phyloP scores from a whole-genome alignment of 805 yeast genomes.

The Lachancea meyersii region DNA sequence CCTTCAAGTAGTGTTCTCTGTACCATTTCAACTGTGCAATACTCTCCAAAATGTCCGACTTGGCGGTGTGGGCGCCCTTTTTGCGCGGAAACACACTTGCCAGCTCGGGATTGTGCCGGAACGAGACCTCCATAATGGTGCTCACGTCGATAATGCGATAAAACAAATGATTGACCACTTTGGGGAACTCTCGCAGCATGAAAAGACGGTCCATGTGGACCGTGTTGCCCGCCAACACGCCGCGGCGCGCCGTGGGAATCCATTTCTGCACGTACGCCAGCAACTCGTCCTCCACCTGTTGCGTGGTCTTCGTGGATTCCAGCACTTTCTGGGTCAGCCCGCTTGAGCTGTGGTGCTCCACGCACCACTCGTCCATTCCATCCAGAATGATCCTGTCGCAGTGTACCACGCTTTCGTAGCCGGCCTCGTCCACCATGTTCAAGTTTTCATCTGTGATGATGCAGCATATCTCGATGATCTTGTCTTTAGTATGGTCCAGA shows the following conservation, averaged over 20 bases:
- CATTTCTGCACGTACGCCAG: slow-evolving; percentile 51
- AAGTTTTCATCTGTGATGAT: slow-evolving; percentile 80
- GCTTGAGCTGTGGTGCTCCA: slow-evolving; percentile 64
- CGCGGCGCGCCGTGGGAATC: slow-evolving; percentile 48
- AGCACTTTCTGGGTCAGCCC: slow-evolving; percentile 76
- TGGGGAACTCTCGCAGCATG: slow-evolving; percentile 77
- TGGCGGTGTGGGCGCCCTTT: slow-evolving; percentile 74
- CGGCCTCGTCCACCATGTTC: slow-evolving; percentile 57
- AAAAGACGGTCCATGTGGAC: slow-evolving; percentile 88
- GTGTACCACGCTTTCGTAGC: slow-evolving; percentile 79
- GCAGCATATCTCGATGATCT: slow-evolving; percentile 88
- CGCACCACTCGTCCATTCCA: slow-evolving; percentile 85
- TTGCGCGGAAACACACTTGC: slow-evolving; percentile 57
- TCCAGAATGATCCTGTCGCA: slow-evolving; percentile 56
- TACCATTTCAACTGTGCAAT: slow-evolving; percentile 79
- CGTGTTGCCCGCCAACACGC: slow-evolving; percentile 83
- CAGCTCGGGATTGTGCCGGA: slow-evolving; percentile 66
- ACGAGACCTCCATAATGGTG: slow-evolving; percentile 72
- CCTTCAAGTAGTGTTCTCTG: slow-evolving; percentile 52
- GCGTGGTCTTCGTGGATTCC: slow-evolving; percentile 45
- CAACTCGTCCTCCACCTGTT: slow-evolving; percentile 60
- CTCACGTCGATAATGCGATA: slow-evolving; percentile 89
- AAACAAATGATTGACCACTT: slow-evolving; percentile 50
- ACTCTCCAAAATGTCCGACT: slow-evolving; percentile 81
- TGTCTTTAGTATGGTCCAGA: slow-evolving; percentile 68